Base-by-base conservation (phyloP, 2,329 filamentous ascomycete species). In the Apiospora hydei region DNA sequence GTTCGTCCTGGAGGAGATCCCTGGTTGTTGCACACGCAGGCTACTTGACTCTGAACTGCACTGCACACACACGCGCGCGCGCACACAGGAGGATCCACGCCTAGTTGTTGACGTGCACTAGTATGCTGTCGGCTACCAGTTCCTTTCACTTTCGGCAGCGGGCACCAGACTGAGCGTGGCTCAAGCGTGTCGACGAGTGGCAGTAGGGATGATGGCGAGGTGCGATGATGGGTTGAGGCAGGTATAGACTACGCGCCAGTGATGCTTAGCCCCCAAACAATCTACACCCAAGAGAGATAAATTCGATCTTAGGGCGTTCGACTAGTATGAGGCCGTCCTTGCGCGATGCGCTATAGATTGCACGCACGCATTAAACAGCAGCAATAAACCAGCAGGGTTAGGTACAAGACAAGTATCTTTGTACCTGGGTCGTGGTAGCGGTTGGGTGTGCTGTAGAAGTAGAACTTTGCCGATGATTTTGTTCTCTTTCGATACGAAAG, bases 51-150 rank as follows among this genome's bases (percentile, higher is more conserved):
- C 68, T 53, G 68, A 51, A 51, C 47, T 47, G 66, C 61, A 47
- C 44, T 47, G 44, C 44, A 47, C 44, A 68, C 66, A 68, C 64
- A 67, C 64, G 8, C 66, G 7, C 30, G 41, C 41, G 66, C 41
- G 43, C 49, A 57, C 68, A n/a, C 26, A 51, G 16, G 43, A 44
- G 38, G 68, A 69, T 69, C 68, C 68, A 69, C 68, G 68, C 24
- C 68, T 69, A 69, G 68, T 69, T 46, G 67, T 46, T 69, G 68
- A 69, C 68, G 68, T 69, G 68, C 68, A 53, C 68, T 69, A 69
- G 68, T 51, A 69, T 41, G 49, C 24, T 69, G 68, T 41, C 47
- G 68, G 47, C 68, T 69, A 64, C 57, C 57, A 64, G 57, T 64
- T 41, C 57, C 57, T 64, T 64, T 64, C 57, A 64, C 57, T 64